Percentiles rank a stretch among this genome's conserved stretches.
These are phyloP conservation scores for Acer saccharum DNA, from an alignment of 345 rosid genomes.

Conservation along the genomic window DNA sequence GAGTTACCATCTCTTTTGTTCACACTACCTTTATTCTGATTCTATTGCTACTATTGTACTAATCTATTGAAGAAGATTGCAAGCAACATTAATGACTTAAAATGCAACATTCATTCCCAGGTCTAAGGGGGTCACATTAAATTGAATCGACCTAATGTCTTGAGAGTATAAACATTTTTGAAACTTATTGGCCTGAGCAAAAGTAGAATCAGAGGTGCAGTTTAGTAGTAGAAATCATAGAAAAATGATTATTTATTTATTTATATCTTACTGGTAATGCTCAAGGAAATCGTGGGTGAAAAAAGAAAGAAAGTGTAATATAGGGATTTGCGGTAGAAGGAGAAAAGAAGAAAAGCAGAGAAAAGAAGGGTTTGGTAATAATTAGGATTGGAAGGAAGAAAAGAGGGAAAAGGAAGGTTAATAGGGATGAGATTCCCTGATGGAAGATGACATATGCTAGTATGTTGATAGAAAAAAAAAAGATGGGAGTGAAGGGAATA, in stretches of 20 bases:
- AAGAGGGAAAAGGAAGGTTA: conserved; percentile 42
- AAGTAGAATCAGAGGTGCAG: not conserved
- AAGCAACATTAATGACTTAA: not conserved
- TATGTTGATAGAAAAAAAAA: conserved; percentile 19
- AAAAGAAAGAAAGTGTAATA: not conserved
- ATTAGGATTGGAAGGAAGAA: conserved; percentile 39
- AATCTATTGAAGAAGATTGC: not conserved
- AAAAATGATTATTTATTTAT: not conserved
- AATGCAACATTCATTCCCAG: not conserved
- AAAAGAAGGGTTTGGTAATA: conserved; percentile 45
- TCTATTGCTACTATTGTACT: conserved; percentile 1
- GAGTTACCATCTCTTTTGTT: not conserved
- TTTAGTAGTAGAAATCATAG: not conserved
- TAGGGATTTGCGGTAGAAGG: conserved; percentile 35
- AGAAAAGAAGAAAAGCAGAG: conserved; percentile 29
- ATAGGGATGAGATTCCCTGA: conserved; percentile 51
- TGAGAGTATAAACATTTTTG: not conserved
- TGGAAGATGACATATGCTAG: conserved; percentile 50
- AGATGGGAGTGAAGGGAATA: conserved; percentile 25
- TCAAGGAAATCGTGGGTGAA: too few species aligned
- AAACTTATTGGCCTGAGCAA: not conserved
- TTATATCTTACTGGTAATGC: conserved; percentile 3
- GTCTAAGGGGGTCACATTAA: not conserved
- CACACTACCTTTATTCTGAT: conserved; percentile 5
- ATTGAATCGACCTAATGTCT: too few species aligned